These are phyloP conservation scores for Cryptosporidium baileyi DNA, from an alignment of 169 alveolate genomes.

Conservation along the genomic window DNA sequence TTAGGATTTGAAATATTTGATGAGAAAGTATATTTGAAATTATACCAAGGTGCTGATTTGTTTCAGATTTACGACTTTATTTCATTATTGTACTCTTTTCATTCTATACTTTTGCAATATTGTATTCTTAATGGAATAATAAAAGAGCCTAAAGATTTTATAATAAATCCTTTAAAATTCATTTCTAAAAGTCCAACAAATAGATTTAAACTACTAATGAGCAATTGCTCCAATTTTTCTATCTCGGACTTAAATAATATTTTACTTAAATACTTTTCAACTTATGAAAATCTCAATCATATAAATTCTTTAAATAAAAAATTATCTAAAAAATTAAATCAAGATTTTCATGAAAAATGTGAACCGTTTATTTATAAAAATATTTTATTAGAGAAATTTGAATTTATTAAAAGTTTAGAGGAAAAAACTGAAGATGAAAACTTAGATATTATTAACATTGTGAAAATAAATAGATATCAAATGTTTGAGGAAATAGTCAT, in stretches of 20 bases:
- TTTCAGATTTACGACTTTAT: background rate
- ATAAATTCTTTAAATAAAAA: background rate
- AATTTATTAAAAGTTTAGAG: background rate
- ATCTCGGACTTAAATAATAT: background rate
- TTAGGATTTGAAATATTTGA: background rate
- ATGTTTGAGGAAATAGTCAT: slow-evolving; percentile 11
- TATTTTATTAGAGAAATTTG: background rate
- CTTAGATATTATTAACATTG: background rate
- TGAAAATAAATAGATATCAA: background rate
- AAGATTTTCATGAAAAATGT: background rate
- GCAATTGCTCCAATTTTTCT: background rate
- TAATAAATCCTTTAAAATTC: background rate
- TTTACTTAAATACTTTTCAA: background rate
- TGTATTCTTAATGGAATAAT: background rate
- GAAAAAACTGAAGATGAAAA: background rate
- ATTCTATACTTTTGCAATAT: slow-evolving; percentile 32
- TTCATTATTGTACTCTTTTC: slow-evolving; percentile 4
- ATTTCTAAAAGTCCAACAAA: background rate
- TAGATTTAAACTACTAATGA: slow-evolving; percentile 19
- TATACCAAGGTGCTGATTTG: background rate
- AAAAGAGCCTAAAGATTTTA: no score
- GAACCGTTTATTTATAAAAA: background rate
- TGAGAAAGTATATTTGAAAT: background rate
- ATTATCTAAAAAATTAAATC: background rate
- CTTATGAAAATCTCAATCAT: background rate